These are phyloP conservation scores for Fusarium citri DNA, from an alignment of 2,329 filamentous ascomycete species.

Conservation along the genomic window DNA sequence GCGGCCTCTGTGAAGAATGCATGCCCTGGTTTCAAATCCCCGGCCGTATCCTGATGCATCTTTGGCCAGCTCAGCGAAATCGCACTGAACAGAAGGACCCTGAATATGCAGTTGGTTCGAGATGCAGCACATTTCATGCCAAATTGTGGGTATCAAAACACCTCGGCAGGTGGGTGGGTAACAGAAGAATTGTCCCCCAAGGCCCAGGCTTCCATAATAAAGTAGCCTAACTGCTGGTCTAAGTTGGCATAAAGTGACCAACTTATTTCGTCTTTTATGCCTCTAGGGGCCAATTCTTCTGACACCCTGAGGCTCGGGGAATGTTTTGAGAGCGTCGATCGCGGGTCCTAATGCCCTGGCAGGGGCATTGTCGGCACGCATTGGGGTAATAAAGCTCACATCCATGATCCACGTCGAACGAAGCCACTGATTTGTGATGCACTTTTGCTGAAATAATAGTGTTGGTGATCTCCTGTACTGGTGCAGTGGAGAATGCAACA, in stretches of 20 bases:
- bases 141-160: slow-evolving; percentile 30
- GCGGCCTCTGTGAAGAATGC: slow-evolving; percentile 23
- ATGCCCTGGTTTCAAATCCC: slow-evolving; percentile 15
- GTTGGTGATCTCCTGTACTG: slow-evolving; percentile 36
- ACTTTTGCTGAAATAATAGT: slow-evolving; percentile 12
- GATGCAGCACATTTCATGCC: slow-evolving; percentile 19
- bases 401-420: slow-evolving; percentile 15
- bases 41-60: slow-evolving; percentile 5
- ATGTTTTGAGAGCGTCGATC: slow-evolving; percentile 37
- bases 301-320: too few relatives aligned
- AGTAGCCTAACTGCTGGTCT: too few relatives aligned
- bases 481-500: slow-evolving; percentile 26
- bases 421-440: slow-evolving; percentile 25
- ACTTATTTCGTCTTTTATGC: too few relatives aligned
- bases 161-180: too few relatives aligned
- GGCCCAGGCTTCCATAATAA: too few relatives aligned
- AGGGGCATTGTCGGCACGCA: slow-evolving; percentile 34
- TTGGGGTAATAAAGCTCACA: slow-evolving; percentile 9
- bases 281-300: too few relatives aligned
- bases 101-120: slow-evolving; percentile 46
- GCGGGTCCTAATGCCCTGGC: slow-evolving; percentile 31
- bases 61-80: slow-evolving; percentile 26
- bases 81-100: slow-evolving; percentile 25
- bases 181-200: too few relatives aligned
- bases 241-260: too few relatives aligned